Evolutionary conservation across 345 rosid genomes (phyloP), one percentile per base, ranked within the genome.

Genomic region (Gossypium rotundifolium): DNA sequence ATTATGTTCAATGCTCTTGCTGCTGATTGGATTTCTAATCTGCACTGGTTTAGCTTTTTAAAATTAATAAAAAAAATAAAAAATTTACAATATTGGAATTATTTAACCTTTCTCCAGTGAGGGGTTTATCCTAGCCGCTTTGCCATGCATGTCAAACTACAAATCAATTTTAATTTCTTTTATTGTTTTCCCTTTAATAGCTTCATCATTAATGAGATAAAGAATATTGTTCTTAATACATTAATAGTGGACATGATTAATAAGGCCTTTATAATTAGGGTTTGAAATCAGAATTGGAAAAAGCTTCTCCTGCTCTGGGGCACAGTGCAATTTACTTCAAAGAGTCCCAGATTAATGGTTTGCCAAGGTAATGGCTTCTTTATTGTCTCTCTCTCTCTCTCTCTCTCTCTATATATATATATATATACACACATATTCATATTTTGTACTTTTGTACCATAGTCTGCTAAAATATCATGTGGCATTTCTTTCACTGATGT

Each of bases 241-340:
- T 10, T 49, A 27, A 27, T 49, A 61, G 57, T 51, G 2, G 48
- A 11, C n/a, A 74, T 18, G 16, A 29, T 54, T 33, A 64, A 38
- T 40, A 29, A 67, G 46, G 23, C 62, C 60, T 60, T 11, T 58
- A 22, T 65, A 45, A 75, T 59, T 63, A 95, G 99, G 98, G 93
- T 70, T 81, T 95, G 79, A 95, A 91, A 86, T 94, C 98, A 49
- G 96, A 95, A 72, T 81, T 93, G 90, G 98, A 95, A 83, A 95
- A 95, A 81, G 94, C 89, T 51, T 93, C 98, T 77, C 96, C 97
- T 72, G 74, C 90, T 74, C 76, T 95, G 75, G 99, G 94, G 10
- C 89, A 91, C 71, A 88, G 96, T 84, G 98, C 97, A 14, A 73
- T 91, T 77, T 91, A 87, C 84, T 73, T 88, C 79, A 91, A 95